Conservation (phyloP, 352 stramenopile species). For the Aphanomyces astaci region DNA sequence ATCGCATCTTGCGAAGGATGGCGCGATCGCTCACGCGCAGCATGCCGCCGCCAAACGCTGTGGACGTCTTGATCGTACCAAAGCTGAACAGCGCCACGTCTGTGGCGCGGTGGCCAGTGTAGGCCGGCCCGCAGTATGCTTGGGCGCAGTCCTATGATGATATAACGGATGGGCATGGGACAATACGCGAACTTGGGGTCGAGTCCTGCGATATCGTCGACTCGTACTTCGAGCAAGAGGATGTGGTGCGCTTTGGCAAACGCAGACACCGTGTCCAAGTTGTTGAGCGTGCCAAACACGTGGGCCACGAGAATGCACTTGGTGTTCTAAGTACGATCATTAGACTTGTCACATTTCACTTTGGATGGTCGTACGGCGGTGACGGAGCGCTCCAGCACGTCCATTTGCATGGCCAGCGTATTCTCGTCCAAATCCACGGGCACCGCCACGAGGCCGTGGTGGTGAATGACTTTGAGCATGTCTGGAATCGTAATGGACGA, state of each 20-base stretch:
- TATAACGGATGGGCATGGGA: too few relatives aligned
- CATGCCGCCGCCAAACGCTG: slow-evolving; percentile 64
- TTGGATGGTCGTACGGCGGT: slow-evolving; percentile 43
- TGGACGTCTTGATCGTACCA: slow-evolving; percentile 81
- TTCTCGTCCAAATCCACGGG: slow-evolving; percentile 58
- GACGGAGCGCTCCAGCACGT: slow-evolving; percentile 36
- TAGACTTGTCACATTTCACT: too few relatives aligned
- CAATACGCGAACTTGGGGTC: too few relatives aligned
- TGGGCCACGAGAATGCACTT: slow-evolving; percentile 65
- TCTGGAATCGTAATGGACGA: slow-evolving; percentile 80
- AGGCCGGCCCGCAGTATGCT: slow-evolving; percentile 53
- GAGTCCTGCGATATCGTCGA: too few relatives aligned
- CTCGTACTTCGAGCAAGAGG: slow-evolving; percentile 56
- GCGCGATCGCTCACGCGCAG: slow-evolving; percentile 48
- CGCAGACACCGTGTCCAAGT: slow-evolving; percentile 45
- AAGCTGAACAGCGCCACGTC: slow-evolving; percentile 85
- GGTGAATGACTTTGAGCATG: slow-evolving; percentile 71
- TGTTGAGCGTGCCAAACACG: slow-evolving; percentile 62
- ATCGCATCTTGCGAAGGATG: slow-evolving; percentile 58
- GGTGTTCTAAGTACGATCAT: too few relatives aligned
- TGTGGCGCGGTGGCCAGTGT: slow-evolving; percentile 47
- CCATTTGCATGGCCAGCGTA: slow-evolving; percentile 50
- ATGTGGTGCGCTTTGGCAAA: slow-evolving; percentile 45
- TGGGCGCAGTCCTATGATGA: slow-evolving; percentile 74
- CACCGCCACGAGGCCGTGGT: slow-evolving; percentile 67